phyloP scores from a whole-genome alignment of 768 basidiomycete species.

The Serpula lacrymans region DNA sequence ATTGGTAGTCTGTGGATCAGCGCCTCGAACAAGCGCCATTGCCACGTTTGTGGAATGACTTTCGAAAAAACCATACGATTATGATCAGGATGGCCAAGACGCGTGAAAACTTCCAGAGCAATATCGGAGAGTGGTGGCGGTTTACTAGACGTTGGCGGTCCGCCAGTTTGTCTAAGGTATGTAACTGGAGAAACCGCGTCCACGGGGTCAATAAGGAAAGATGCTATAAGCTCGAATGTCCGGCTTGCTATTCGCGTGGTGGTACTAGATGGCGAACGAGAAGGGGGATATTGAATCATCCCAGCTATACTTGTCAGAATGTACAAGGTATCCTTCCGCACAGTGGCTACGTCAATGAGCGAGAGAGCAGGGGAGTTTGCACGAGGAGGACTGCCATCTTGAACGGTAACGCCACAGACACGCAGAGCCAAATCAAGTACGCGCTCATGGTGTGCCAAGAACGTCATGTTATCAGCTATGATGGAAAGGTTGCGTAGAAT shows the following conservation, averaged over 20 bases:
- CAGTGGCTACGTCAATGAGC: constrained; percentile 62
- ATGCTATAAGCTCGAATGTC: constrained; percentile 64
- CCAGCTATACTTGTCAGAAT: constrained; percentile 62
- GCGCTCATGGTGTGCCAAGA: constrained; percentile 62
- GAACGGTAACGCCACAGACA: constrained; percentile 44
- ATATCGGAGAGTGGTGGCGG: constrained; percentile 65
- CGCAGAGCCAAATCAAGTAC: constrained; percentile 67
- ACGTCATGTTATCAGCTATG: constrained; percentile 64
- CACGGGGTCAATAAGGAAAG: constrained; percentile 68
- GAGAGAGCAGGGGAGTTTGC: constrained; percentile 61
- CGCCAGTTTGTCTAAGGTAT: constrained; percentile 51
- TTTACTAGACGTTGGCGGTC: constrained; percentile 37
- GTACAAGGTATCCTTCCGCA: constrained; percentile 76
- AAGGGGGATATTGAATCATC: constrained; percentile 44
- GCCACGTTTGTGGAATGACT: constrained; percentile 51
- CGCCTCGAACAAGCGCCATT: constrained; percentile 62
- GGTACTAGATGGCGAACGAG: constrained; percentile 36
- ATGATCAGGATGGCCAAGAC: constrained; percentile 68
- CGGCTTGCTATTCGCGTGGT: constrained; percentile 50
- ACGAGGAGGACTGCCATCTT: constrained; percentile 28
- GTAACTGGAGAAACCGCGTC: constrained; percentile 64
- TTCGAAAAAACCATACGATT: constrained; percentile 73
- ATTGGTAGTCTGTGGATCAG: constrained; percentile 86
- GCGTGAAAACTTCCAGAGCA: constrained; percentile 85
- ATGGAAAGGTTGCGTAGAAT: constrained; percentile 87